Percentiles rank a stretch among this genome's conserved stretches.
Evolutionary conservation across 805 yeast species (phyloP).

Genomic region (Ascoidea rubescens): DNA sequence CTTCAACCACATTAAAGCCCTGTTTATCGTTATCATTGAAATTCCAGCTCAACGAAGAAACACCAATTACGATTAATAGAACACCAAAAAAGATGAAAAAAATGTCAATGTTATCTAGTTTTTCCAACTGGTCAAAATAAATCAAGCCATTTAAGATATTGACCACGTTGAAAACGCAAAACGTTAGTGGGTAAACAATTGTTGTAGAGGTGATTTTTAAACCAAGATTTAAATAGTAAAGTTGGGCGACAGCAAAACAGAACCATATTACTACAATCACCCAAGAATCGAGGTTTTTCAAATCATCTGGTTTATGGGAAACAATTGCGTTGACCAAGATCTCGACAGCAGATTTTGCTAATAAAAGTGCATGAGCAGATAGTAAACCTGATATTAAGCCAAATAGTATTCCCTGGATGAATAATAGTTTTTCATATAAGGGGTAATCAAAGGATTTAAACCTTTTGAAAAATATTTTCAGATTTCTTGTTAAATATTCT

Average conservation of each 20-base stretch:
- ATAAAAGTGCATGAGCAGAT: constrained; percentile 72
- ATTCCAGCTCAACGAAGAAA: constrained; percentile 48
- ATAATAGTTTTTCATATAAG: constrained; percentile 11
- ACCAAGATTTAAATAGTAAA: constrained; percentile 63
- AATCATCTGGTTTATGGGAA: constrained; percentile 21
- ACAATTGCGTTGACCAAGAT: constrained; percentile 34
- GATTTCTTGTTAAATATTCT: background rate
- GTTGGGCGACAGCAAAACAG: constrained; percentile 53
- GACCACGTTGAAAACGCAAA: constrained; percentile 65
- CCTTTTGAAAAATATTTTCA: background rate
- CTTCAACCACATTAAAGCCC: constrained; percentile 4
- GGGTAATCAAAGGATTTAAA: background rate
- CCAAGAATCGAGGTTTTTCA: constrained; percentile 30
- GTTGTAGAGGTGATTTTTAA: constrained; percentile 59
- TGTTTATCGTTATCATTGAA: constrained; percentile 20
- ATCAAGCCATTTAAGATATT: constrained; percentile 55
- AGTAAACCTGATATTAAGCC: constrained; percentile 64
- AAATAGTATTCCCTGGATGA: constrained; percentile 42
- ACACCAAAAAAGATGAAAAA: constrained; percentile 36
- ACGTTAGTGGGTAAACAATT: constrained; percentile 71
- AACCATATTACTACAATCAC: constrained; percentile 39
- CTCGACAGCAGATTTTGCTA: constrained; percentile 79
- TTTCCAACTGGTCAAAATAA: constrained; percentile 36
- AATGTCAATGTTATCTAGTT: constrained; percentile 21
- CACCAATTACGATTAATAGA: constrained; percentile 36